Evolutionary conservation across 2,329 filamentous ascomycete species (phyloP).

Genomic region (Pseudogymnoascus sp.): DNA sequence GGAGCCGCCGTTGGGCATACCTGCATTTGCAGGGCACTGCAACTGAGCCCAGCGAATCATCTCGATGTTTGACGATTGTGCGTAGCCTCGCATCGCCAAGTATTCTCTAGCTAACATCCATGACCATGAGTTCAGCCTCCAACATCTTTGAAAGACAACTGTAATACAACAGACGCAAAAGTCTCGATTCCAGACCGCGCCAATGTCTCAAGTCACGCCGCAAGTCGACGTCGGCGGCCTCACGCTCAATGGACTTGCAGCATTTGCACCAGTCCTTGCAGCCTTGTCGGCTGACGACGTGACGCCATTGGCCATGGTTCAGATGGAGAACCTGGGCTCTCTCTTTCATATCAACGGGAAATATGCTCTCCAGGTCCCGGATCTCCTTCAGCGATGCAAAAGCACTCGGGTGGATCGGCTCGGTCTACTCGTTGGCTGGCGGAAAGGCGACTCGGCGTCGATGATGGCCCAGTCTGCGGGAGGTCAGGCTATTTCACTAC

Average conservation of each 20-base stretch:
- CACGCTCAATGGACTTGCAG: not conserved
- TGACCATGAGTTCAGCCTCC: not conserved
- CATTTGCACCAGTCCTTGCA: conserved; percentile 8
- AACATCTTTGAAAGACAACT: not conserved
- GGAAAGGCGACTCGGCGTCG: conserved; percentile 14
- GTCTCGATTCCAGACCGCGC: not conserved
- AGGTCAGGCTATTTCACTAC: not conserved
- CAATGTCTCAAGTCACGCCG: not conserved
- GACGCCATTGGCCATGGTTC: conserved; percentile 13
- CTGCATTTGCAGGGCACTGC: too few relatives aligned
- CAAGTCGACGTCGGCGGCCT: not conserved
- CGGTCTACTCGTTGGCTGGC: conserved; percentile 14
- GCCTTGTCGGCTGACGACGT: conserved; percentile 17
- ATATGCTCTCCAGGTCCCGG: conserved; percentile 12
- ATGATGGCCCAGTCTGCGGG: conserved; percentile 4
- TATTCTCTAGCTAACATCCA: not conserved
- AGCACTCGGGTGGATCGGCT: conserved; percentile 10
- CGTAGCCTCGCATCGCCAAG: not conserved
- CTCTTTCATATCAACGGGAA: conserved; percentile 13
- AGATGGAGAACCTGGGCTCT: conserved; percentile 16
- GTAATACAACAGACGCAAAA: not conserved
- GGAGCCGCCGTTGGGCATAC: not conserved
- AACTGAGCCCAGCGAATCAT: not conserved
- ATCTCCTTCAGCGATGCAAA: conserved; percentile 12
- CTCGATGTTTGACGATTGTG: not conserved